Conservation (phyloP, 192 early-diverging fungal genomes). For the Entomortierella parvispora region DNA sequence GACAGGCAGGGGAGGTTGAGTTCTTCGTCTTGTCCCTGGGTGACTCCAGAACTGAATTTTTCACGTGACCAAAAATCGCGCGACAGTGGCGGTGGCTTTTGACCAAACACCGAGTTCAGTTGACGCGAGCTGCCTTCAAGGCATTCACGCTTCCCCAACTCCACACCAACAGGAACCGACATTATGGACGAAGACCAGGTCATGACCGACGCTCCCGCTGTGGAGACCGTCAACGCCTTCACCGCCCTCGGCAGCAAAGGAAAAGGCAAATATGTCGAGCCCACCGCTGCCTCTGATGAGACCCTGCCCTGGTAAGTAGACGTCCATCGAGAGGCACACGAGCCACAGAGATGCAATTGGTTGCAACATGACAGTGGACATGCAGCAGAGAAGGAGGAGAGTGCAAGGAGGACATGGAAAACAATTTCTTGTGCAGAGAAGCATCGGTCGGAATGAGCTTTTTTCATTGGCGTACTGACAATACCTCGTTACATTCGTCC, state of each 20-base stretch:
- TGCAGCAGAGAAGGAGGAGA: too few species aligned
- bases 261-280: conserved; percentile 27
- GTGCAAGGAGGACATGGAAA: not conserved
- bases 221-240: conserved; percentile 25
- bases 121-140: not conserved
- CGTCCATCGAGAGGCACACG: too few species aligned
- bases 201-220: conserved; percentile 32
- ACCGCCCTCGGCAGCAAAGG: conserved; percentile 9
- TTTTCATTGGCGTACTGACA: not conserved
- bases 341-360: too few species aligned
- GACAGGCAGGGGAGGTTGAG: too few species aligned
- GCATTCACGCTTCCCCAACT: not conserved
- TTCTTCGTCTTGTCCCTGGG: too few species aligned
- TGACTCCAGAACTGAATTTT: too few species aligned
- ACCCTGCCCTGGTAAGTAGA: conserved; percentile 48
- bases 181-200: conserved; percentile 48
- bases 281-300: conserved; percentile 21
- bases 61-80: not conserved
- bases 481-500: not conserved
- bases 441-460: too few species aligned
- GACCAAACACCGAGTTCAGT: not conserved
- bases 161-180: not conserved
- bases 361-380: too few species aligned
- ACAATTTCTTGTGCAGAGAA: too few species aligned
- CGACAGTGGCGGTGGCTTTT: conserved; percentile 7